Conservation (phyloP, 176 grass and related monocot genomes). For the Typha latifolia region DNA sequence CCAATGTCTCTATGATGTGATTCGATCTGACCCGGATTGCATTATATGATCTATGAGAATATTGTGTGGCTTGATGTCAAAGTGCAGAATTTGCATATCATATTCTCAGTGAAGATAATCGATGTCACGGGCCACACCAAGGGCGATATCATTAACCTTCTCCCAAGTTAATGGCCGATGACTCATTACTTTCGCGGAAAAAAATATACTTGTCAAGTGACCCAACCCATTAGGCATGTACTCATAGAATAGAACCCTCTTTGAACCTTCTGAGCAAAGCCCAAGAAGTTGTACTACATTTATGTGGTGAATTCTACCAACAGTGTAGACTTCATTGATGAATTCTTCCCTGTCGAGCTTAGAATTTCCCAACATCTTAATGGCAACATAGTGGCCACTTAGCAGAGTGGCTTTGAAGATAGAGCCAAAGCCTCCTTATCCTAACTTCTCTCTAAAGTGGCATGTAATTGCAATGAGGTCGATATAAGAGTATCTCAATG, state of each 20-base stretch:
- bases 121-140: not conserved
- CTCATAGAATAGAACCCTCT: conserved; percentile 2
- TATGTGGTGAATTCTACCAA: conserved; percentile 1
- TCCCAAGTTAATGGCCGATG: not conserved
- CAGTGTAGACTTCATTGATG: conserved; percentile 2
- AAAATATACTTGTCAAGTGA: conserved; percentile 10
- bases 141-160: not conserved
- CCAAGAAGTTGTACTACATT: not conserved
- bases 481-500: not conserved
- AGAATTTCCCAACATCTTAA: conserved; percentile 1
- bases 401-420: not conserved
- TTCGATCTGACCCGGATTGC: no score
- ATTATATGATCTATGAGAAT: not conserved
- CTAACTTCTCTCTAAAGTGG: conserved; percentile 10
- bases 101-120: conserved; percentile 6
- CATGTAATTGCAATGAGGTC: conserved; percentile 7
- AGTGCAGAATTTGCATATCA: conserved; percentile 9
- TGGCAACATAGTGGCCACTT: not conserved
- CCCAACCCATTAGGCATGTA: conserved; percentile 8
- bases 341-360: conserved; percentile 8
- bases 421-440: conserved; percentile 1
- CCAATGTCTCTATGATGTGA: no score
- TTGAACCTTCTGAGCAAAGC: not conserved
- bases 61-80: conserved; percentile 12
- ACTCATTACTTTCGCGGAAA: not conserved